A percentile compares a stretch with the other conserved stretches of the same genome.
These are phyloP conservation scores for Vitis rupestris DNA, from an alignment of 164 flowering plant genomes.

Conservation along the genomic window DNA sequence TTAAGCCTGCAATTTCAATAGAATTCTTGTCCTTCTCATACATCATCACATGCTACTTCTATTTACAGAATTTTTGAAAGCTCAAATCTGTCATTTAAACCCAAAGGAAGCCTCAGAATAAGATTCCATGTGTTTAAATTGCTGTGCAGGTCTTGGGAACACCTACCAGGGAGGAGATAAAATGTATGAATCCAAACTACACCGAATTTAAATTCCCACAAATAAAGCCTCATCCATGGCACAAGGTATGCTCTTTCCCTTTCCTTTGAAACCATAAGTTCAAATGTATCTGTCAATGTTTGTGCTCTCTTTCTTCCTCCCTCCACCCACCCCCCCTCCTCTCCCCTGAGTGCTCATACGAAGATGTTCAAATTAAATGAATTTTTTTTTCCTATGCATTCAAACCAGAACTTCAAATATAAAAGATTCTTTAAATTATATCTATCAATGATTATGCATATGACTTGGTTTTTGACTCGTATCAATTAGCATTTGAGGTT, in stretches of 20 bases:
- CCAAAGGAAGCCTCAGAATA: background rate
- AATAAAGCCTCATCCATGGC: conserved; percentile 99
- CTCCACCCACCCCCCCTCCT: background rate
- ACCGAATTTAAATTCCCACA: conserved; percentile 97
- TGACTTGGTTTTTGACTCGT: background rate
- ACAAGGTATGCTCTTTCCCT: conserved; percentile 55
- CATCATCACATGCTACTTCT: no score
- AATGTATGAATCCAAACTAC: conserved; percentile 98
- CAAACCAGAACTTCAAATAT: no score
- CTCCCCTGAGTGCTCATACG: background rate
- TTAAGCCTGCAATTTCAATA: background rate
- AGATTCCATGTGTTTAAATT: background rate
- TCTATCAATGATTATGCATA: background rate
- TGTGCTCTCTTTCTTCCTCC: no score
- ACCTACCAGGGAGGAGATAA: conserved; percentile 98
- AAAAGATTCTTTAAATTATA: no score
- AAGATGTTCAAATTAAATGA: no score
- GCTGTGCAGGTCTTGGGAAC: conserved; percentile 85
- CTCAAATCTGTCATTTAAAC: no score
- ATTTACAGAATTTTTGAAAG: no score
- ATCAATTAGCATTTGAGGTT: background rate
- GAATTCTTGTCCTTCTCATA: no score
- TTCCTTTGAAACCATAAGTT: background rate
- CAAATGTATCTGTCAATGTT: no score
- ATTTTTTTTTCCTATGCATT: no score